Base-by-base conservation (phyloP, 345 rosid genomes). In the Draba incana region DNA sequence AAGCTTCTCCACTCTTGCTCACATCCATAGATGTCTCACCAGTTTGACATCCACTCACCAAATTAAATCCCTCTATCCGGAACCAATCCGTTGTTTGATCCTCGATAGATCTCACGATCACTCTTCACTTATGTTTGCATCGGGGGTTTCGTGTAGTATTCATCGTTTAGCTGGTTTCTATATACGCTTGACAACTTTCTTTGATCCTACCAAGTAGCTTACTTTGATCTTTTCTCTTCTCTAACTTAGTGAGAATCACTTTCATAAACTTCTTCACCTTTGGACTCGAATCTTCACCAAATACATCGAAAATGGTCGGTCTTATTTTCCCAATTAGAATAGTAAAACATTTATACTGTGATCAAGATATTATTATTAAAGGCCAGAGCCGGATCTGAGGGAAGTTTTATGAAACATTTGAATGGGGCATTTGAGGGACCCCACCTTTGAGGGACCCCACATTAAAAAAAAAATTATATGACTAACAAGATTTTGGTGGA, bases 211-310 rank as follows among this genome's bases (percentile, higher is more conserved):
- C 55, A 20, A 20, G 20, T 20, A 0, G 20, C 20, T 20, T 20
- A 20, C 20, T 20, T 39, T 56, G 44, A 47, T 48, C 44, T 16
- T 59, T 59, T 27, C n/a, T 30, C 8, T 59, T 12, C 35, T 5
- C 50, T 15, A 64, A 44, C 37, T 71, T 56, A 3, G 62, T 56
- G 27, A 71, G 12, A 60, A 56, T 46, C 35, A 47, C 64, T 56
- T 72, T 72, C 10, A 90, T 85, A 64, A 90, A 90, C 75, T 90
- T 92, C 82, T 93, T 93, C 77, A 93, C 90, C 80, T 93, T 93
- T 4, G 69, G 74, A 11, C 78, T 67, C 30, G 74, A 55, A 25
- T 74, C 78, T 52, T 74, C 74, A 27, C 78, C 74, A 23, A 60
- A 74, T 2, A 54, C 45, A 16, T 68, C 58, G 23, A 51, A 60